Base-by-base conservation (phyloP, 164 flowering plant species). In the Hamamelis virginiana region DNA sequence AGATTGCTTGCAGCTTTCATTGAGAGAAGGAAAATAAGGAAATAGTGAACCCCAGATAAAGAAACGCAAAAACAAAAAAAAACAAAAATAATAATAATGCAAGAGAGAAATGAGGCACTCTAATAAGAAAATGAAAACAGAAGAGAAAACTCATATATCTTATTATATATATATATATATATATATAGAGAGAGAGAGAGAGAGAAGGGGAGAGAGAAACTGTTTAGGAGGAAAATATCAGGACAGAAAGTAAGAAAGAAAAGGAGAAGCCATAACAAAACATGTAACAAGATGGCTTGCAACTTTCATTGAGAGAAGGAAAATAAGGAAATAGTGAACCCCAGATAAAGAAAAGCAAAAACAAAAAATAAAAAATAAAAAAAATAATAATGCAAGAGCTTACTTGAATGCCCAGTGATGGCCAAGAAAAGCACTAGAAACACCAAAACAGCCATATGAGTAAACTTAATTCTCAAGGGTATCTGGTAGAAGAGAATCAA, bases 331-430 rank as follows among this genome's bases (percentile, higher is more conserved):
- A 23, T 8, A 8, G 48, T 33, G n/a, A n/a, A n/a, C n/a, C n/a
- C n/a, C 41, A 33, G 41, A 33, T 15, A 44, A 13, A 9, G n/a
- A 21, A 9, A 25, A 14, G 13, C 48, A 48, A 45, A 21, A 28
- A 1, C 11, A 27, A 47, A 50, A 22, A 60, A 45, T 59, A 6
- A 14, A 62, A n/a, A n/a, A 33, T 2, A 2, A 33, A 25, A 57
- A 52, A 56, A 23, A 0, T 62, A 61, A 57, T 13, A 25, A 57
- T 12, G 19, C 0, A 74, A 41, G 28, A 55, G 67, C 84, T 76
- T 81, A 80, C 84, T 79, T 64, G 88, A 77, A 64, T 70, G 73
- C 46, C 79, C 83, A 75, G 82, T 53, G 68, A 80, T 66, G 75
- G 80, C 77, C 38, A 84, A 69, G 62, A 78, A 0, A 43, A 84